Evolutionary conservation across 2,329 filamentous ascomycete genomes (phyloP).

Genomic region (Sphaerulina populicola): DNA sequence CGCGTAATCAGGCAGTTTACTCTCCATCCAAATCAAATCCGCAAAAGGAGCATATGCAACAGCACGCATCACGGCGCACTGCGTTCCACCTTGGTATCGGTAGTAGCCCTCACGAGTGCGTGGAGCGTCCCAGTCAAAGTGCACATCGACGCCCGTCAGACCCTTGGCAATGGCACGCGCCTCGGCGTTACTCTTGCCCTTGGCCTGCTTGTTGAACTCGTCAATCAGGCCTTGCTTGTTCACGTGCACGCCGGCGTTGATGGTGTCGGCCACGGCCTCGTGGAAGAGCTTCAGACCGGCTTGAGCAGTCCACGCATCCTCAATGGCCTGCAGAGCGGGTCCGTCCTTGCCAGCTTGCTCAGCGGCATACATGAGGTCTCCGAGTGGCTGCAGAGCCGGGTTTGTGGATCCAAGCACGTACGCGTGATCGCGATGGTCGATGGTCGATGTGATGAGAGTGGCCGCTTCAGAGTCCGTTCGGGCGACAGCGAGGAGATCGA

Average conservation of each 20-base stretch:
- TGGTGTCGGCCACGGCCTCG: slow-evolving; percentile 76
- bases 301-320: slow-evolving; percentile 75
- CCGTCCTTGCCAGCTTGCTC: slow-evolving; percentile 76
- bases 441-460: slow-evolving; percentile 91
- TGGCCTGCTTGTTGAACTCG: slow-evolving; percentile 58
- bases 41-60: slow-evolving; percentile 88
- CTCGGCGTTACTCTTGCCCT: slow-evolving; percentile 80
- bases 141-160: slow-evolving; percentile 69
- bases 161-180: slow-evolving; percentile 69
- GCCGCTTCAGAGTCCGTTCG: slow-evolving; percentile 96
- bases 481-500: slow-evolving; percentile 79
- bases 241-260: slow-evolving; percentile 57
- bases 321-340: slow-evolving; percentile 74
- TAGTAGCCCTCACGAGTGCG: slow-evolving; percentile 93
- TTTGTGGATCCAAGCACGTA: slow-evolving; percentile 92
- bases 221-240: slow-evolving; percentile 62
- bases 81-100: slow-evolving; percentile 80
- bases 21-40: slow-evolving; percentile 99
- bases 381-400: slow-evolving; percentile 69
- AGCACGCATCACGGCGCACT: slow-evolving; percentile 84
- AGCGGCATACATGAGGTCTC: slow-evolving; percentile 82
- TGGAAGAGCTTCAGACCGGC: slow-evolving; percentile 81
- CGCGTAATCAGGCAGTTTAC: slow-evolving; percentile 81
- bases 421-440: slow-evolving; percentile 87
- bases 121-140: slow-evolving; percentile 93